A percentile compares a stretch with the other conserved stretches of the same genome.
Evolutionary conservation across 2,329 filamentous ascomycete species (phyloP).

Genomic region (Hymenoscyphus infarciens): DNA sequence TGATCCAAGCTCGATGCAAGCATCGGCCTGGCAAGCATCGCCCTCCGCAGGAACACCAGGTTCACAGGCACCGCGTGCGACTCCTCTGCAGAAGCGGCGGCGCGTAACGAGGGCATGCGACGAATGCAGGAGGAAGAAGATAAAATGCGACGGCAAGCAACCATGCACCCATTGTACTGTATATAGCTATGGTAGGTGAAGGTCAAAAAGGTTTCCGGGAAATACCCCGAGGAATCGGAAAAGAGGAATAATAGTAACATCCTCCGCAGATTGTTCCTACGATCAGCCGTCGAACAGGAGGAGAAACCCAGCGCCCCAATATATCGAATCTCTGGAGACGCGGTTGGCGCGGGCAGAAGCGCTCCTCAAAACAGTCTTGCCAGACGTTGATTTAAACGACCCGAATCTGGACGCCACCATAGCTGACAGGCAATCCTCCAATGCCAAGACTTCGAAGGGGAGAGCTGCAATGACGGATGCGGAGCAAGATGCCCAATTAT

Average conservation of each 20-base stretch:
- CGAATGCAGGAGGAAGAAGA: constrained; percentile 80
- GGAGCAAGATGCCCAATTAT: constrained; percentile 68
- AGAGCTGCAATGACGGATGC: constrained; percentile 14
- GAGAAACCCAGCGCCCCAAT: constrained; percentile 68
- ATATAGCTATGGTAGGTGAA: constrained; percentile 84
- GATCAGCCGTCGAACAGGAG: constrained; percentile 74
- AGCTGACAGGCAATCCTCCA: constrained; percentile 52
- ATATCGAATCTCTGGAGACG: constrained; percentile 67
- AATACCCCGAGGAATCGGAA: not conserved
- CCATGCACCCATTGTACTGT: constrained; percentile 95
- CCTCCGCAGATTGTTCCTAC: constrained; percentile 63
- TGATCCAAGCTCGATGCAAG: constrained; percentile 20
- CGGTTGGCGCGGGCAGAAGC: constrained; percentile 68
- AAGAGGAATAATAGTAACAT: constrained; percentile 11
- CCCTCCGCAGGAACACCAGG: constrained; percentile 16
- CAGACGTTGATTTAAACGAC: constrained; percentile 71
- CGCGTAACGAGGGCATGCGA: constrained; percentile 79
- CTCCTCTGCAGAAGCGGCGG: constrained; percentile 69
- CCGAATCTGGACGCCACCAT: constrained; percentile 75
- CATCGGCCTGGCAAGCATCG: constrained; percentile 24
- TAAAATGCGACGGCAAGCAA: constrained; percentile 73
- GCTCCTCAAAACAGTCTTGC: constrained; percentile 58
- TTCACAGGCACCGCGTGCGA: constrained; percentile 25
- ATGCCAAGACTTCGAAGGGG: constrained; percentile 31
- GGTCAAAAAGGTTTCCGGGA: constrained; percentile 5